phyloP scores from a whole-genome alignment of 805 yeast genomes.

The Candida ovalis region DNA sequence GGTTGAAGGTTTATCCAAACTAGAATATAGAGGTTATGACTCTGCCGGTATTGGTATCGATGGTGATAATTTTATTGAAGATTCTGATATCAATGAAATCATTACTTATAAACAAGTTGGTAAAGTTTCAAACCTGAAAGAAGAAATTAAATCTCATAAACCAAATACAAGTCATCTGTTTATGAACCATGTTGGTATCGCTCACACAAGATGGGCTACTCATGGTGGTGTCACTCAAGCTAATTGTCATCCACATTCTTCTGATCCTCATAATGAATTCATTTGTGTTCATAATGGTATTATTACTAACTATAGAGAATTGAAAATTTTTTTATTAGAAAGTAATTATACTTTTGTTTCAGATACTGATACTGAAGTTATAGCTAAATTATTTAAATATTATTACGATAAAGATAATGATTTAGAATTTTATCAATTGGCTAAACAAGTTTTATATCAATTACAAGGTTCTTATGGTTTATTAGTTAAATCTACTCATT shows the following conservation, averaged over 20 bases:
- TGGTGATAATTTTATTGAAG: conserved; percentile 56
- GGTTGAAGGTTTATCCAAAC: conserved; percentile 76
- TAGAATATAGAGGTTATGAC: conserved; percentile 98
- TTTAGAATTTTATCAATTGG: conserved; percentile 84
- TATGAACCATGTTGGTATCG: conserved; percentile 89
- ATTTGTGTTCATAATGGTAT: conserved; percentile 97
- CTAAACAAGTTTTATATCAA: conserved; percentile 88
- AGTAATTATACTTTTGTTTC: conserved; percentile 84
- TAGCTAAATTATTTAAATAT: conserved; percentile 92
- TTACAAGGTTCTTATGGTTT: conserved; percentile 97
- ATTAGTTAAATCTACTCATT: conserved; percentile 85
- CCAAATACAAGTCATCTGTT: conserved; percentile 63
- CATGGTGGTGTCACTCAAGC: conserved; percentile 86
- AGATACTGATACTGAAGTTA: conserved; percentile 97
- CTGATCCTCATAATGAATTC: conserved; percentile 80
- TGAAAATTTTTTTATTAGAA: conserved; percentile 72
- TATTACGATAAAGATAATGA: conserved; percentile 76
- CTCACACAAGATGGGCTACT: conserved; percentile 99
- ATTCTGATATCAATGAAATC: conserved; percentile 50
- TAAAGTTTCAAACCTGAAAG: conserved; percentile 78
- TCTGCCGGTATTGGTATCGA: conserved; percentile 96
- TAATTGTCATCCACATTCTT: conserved; percentile 96
- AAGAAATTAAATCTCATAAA: conserved; percentile 48
- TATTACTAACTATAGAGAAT: conserved; percentile 90
- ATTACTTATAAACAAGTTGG: conserved; percentile 82